Conservation (phyloP, 345 rosid genomes). For the Lepidium aucheri region DNA sequence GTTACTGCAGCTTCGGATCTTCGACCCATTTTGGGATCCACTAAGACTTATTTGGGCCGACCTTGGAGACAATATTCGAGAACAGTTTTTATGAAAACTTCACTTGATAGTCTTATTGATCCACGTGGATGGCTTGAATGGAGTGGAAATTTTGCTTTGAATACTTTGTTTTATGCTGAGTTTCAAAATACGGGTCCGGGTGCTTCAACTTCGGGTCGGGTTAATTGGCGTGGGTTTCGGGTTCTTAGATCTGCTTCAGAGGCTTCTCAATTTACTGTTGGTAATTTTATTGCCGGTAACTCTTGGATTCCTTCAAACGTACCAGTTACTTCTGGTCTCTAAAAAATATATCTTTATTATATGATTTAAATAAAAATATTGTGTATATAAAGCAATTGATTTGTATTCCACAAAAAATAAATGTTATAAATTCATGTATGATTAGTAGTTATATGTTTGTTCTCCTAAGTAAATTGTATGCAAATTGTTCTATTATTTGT, state of each 20-base stretch:
- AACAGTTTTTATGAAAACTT: conserved; percentile 40
- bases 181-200: conserved; percentile 48
- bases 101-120: conserved; percentile 41
- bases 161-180: conserved; percentile 49
- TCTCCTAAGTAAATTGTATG: no score
- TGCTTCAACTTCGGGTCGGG: conserved; percentile 37
- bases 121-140: conserved; percentile 56
- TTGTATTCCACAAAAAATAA: conserved; percentile 7
- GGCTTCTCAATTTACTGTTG: conserved; percentile 42
- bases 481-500: no score
- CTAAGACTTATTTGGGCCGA: conserved; percentile 47
- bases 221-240: conserved; percentile 45
- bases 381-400: conserved; percentile 14
- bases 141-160: conserved; percentile 41
- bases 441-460: no score
- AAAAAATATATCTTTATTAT: background rate
- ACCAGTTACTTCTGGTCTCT: conserved; percentile 50
- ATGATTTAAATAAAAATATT: background rate
- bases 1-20: conserved; percentile 49
- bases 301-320: conserved; percentile 47
- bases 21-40: conserved; percentile 38
- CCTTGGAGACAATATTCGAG: conserved; percentile 56
- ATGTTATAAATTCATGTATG: no score
- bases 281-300: conserved; percentile 37
- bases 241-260: conserved; percentile 36